Base-by-base conservation (phyloP, 2,329 filamentous ascomycete genomes). In the Ophioceras dolichostomum region DNA sequence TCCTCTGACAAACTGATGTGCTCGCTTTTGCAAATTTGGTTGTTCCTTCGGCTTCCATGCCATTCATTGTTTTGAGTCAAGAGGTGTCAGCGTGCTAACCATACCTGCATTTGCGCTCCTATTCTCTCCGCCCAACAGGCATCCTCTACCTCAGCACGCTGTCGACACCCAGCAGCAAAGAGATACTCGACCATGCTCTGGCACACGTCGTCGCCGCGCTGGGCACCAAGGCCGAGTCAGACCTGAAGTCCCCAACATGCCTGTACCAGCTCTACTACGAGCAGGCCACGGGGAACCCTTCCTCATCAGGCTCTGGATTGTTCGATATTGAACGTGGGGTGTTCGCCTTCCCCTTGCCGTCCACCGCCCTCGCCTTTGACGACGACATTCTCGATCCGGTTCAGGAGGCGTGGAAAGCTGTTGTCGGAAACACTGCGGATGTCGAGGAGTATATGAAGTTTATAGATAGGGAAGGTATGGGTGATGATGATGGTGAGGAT, bases 1-100 rank as follows among this genome's bases (percentile, higher is more conserved):
- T 68, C 73, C 76, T 87, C 82, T 89, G 79, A 89, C 79, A 85
- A 79, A 65, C 86, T 94, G 86, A 93, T 76, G 63, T 22, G 36
- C 36, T 37, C 28, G 52, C 46, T 45, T 39, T 22, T 44, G 30
- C 36, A n/a, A n/a, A n/a, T n/a, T n/a, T n/a, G n/a, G n/a, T n/a
- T n/a, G n/a, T n/a, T n/a, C n/a, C n/a, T n/a, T n/a, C n/a, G 14
- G 43, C 38, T 44, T 33, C 18, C 39, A 36, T 21, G 38, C 16
- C 33, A 24, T 32, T 39, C 27, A 43, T 20, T 31, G 28, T 39
- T 33, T 61, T 12, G 13, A 20, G n/a, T n/a, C n/a, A n/a, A n/a
- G n/a, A n/a, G n/a, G n/a, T n/a, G n/a, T n/a, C n/a, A 6, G 17
- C 66, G 49, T 33, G 24, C 38, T 32, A 24, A 31, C 16, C 10